These are phyloP conservation scores for Cyclanthera cordifolia DNA, from an alignment of 306 rosid species.

Conservation along the genomic window DNA sequence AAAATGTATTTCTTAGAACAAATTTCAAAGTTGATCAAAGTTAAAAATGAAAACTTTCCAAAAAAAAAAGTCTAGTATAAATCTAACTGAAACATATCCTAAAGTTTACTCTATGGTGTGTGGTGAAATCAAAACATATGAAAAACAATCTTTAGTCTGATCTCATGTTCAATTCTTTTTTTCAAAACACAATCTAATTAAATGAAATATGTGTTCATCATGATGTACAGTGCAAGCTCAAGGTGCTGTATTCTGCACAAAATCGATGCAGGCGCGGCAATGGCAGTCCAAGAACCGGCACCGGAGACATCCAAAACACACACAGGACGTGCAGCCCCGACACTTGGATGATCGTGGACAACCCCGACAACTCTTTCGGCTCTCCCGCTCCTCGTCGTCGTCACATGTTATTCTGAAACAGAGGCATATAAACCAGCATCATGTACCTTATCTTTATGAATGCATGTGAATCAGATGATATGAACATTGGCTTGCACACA, in stretches of 20 bases:
- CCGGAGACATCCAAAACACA: constrained; percentile 35
- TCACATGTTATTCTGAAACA: constrained; percentile 29
- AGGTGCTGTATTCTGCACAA: constrained; percentile 23
- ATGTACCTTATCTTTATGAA: background rate
- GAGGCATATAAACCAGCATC: background rate
- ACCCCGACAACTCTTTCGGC: constrained; percentile 21
- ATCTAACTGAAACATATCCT: too few relatives aligned
- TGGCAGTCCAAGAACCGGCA: constrained; percentile 43
- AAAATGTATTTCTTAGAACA: too few relatives aligned
- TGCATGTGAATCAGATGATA: background rate
- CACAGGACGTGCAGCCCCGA: constrained; percentile 31
- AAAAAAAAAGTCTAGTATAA: too few relatives aligned
- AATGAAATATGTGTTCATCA: background rate
- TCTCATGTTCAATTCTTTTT: background rate
- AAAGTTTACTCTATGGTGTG: too few relatives aligned
- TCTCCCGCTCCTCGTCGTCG: constrained; percentile 25
- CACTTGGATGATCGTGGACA: constrained; percentile 25
- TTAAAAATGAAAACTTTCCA: too few relatives aligned
- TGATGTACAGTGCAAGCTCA: background rate
- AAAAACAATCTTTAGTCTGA: too few relatives aligned
- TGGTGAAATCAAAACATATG: too few relatives aligned
- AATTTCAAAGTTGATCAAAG: too few relatives aligned
- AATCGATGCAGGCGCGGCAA: constrained; percentile 38
- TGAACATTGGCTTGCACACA: too few relatives aligned
- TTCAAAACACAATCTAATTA: too few relatives aligned